A percentile compares a stretch with the other conserved stretches of the same genome.
phyloP scores from a whole-genome alignment of 2,329 filamentous ascomycete species.

The Aspergillus sp. region DNA sequence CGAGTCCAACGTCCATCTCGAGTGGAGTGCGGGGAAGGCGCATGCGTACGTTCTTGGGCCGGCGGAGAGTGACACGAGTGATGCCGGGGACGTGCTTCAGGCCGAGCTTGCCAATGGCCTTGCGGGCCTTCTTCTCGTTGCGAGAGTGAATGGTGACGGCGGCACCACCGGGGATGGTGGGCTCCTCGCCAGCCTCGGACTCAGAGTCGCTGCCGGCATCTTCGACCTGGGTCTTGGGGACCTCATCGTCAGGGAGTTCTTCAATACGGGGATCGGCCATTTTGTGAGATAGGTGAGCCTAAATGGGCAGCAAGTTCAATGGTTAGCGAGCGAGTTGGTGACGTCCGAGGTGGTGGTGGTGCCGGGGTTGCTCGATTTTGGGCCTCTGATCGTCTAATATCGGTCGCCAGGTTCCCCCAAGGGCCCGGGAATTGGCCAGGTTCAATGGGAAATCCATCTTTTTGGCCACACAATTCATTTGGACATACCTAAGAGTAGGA shows the following conservation, averaged over 20 bases:
- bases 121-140: conserved; percentile 99
- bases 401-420: conserved; percentile 27
- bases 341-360: conserved; percentile 4
- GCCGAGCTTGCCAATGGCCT: conserved; percentile 98
- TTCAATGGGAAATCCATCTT: conserved; percentile 28
- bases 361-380: conserved; percentile 22
- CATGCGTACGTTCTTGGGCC: conserved; percentile 92
- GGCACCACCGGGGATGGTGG: conserved; percentile 78
- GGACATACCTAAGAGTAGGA: conserved; percentile 41
- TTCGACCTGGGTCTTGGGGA: conserved; percentile 82
- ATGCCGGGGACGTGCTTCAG: conserved; percentile 96
- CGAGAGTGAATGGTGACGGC: conserved; percentile 92
- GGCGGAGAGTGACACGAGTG: conserved; percentile 94
- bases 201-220: conserved; percentile 60
- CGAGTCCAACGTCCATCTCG: conserved; percentile 15
- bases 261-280: conserved; percentile 99
- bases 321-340: conserved; percentile 27
- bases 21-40: conserved; percentile 21
- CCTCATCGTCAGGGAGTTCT: conserved; percentile 88
- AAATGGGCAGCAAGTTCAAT: conserved; percentile 18
- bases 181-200: conserved; percentile 59
- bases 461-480: conserved; percentile 26
- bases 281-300: conserved; percentile 46
- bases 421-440: conserved; percentile 28
- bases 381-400: conserved; percentile 25